phyloP scores from a whole-genome alignment of 2,329 filamentous ascomycete species.

The Colletotrichum sp. region DNA sequence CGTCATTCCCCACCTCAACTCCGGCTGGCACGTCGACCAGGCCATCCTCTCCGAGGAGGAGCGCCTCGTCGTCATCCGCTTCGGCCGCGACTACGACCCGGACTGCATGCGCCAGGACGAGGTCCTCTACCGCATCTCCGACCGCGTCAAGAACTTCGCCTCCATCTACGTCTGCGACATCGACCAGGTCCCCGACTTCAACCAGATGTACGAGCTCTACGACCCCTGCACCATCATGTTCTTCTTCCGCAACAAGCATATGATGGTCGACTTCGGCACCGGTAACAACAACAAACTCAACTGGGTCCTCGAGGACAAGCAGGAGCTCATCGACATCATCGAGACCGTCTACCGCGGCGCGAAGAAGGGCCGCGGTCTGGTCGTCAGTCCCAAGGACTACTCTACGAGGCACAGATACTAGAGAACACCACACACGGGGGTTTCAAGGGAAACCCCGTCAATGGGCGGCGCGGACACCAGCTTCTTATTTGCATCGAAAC shows the following conservation, averaged over 20 bases:
- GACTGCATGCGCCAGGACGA: constrained; percentile 84
- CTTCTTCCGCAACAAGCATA: constrained; percentile 98
- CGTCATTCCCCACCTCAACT: constrained; percentile 87
- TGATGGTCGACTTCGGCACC: constrained; percentile 97
- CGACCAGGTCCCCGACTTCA: constrained; percentile 90
- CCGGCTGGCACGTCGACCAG: constrained; percentile 84
- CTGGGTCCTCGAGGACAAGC: constrained; percentile 94
- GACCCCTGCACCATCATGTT: constrained; percentile 95
- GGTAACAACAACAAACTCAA: constrained; percentile 94
- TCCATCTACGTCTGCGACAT: constrained; percentile 95
- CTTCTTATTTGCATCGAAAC: not conserved
- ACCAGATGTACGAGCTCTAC: constrained; percentile 76
- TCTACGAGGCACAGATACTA: constrained; percentile 43
- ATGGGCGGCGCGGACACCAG: not conserved
- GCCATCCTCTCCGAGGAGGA: constrained; percentile 73
- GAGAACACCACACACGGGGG: not conserved
- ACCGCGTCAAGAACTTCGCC: constrained; percentile 91
- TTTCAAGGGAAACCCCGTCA: not conserved
- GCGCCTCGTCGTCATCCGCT: constrained; percentile 79
- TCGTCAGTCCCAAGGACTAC: constrained; percentile 87
- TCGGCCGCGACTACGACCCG: constrained; percentile 84
- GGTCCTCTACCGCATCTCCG: constrained; percentile 91
- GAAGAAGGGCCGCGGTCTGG: constrained; percentile 95
- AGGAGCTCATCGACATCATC: constrained; percentile 97
- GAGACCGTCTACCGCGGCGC: constrained; percentile 98